Conservation (phyloP, 176 grass and related monocot species). For the Echinochloa phyllopogon region DNA sequence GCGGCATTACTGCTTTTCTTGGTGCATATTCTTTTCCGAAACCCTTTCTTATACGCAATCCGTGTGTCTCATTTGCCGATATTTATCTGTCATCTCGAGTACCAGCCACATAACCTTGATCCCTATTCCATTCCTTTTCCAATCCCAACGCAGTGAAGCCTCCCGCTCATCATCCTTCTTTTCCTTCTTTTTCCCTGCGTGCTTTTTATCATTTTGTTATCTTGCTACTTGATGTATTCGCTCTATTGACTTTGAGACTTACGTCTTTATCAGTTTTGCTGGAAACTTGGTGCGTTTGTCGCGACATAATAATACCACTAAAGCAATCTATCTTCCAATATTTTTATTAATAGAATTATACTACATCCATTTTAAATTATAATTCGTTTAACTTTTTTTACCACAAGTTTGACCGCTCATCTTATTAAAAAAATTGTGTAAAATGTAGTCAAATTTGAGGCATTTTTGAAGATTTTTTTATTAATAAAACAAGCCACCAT, state of each 20-base stretch:
- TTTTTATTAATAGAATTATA: too few species aligned
- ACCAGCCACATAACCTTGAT: constrained; percentile 60
- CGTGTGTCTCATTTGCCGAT: constrained; percentile 38
- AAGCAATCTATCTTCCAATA: neutral
- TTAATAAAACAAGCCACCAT: too few species aligned
- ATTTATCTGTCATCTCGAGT: constrained; percentile 47
- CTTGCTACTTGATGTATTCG: constrained; percentile 20
- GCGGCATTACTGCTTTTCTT: constrained; percentile 47
- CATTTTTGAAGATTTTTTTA: too few species aligned
- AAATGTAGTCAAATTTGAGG: too few species aligned
- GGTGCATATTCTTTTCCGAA: constrained; percentile 50
- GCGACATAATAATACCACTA: neutral
- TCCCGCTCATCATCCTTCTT: neutral
- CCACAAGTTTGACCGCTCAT: too few species aligned
- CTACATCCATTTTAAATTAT: too few species aligned
- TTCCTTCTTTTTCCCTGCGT: constrained; percentile 30
- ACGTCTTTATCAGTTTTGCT: constrained; percentile 9
- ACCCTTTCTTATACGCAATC: constrained; percentile 41
- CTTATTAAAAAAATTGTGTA: too few species aligned
- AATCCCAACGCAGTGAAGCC: constrained; percentile 34
- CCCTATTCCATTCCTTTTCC: constrained; percentile 37
- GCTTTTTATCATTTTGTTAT: constrained; percentile 42
- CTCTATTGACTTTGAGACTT: constrained; percentile 16
- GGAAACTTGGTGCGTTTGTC: neutral
- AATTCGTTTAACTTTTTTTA: too few species aligned